These are phyloP conservation scores for Russula sp. DNA, from an alignment of 768 basidiomycete species.

Conservation along the genomic window DNA sequence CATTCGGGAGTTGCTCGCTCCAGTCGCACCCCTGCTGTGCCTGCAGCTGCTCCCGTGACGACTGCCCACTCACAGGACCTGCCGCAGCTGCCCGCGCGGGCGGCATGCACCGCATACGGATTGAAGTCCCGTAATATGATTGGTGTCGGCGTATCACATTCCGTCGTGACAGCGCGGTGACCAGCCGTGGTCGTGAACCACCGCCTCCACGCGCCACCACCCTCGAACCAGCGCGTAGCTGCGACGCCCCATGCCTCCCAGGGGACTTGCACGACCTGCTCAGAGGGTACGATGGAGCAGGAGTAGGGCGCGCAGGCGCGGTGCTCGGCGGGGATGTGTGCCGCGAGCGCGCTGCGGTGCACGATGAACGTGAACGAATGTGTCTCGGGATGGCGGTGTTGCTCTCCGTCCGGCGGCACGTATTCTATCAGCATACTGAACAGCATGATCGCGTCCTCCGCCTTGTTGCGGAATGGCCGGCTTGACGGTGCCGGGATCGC, in stretches of 20 bases:
- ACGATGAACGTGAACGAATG: slow-evolving; percentile 24
- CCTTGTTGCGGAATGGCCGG: slow-evolving; percentile 23
- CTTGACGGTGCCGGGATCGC: not conserved
- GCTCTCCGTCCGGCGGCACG: not conserved
- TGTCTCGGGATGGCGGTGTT: slow-evolving; percentile 7
- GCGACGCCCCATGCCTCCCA: slow-evolving; percentile 26
- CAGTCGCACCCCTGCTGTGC: not conserved
- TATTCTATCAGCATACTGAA: slow-evolving; percentile 22
- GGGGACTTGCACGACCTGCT: not conserved
- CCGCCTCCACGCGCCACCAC: slow-evolving; percentile 21
- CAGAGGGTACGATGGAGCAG: not conserved
- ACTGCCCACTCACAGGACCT: not conserved
- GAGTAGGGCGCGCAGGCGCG: slow-evolving; percentile 3
- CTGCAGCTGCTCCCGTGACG: too few species aligned
- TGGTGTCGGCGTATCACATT: not conserved
- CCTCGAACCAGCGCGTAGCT: slow-evolving; percentile 24
- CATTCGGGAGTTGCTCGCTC: slow-evolving; percentile 4
- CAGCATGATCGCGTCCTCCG: slow-evolving; percentile 24
- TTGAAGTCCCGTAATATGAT: slow-evolving; percentile 26
- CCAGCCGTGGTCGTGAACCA: slow-evolving; percentile 31
- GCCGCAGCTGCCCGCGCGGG: not conserved
- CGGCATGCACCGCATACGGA: slow-evolving; percentile 13
- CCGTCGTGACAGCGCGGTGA: slow-evolving; percentile 24
- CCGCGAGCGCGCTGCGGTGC: slow-evolving; percentile 23
- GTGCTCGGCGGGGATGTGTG: not conserved